Base-by-base conservation (phyloP, 2,329 filamentous ascomycete genomes). In the Colletotrichum navitas region DNA sequence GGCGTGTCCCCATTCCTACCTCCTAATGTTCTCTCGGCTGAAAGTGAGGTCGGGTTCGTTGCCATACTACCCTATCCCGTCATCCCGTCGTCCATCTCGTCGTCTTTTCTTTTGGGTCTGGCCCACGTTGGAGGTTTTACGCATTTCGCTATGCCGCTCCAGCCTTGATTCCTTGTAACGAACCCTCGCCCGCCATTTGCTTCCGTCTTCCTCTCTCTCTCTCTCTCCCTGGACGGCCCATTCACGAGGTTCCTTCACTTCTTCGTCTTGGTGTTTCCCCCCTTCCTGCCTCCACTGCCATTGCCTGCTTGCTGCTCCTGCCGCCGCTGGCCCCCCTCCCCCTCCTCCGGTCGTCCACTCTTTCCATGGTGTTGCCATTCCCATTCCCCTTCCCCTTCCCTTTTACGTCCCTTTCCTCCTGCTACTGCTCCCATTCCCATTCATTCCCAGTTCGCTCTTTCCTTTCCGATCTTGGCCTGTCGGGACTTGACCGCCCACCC, bases 311-410 rank as follows among this genome's bases (percentile, higher is more conserved):
- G 54, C 68, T 62, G 49, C 54, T 59, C 32, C 24, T 70, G 49
- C 32, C 26, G 49, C 59, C 24, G 21, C 21, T 70, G 32, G n/a
- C 26, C 36, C 66, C 34, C 58, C 52, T 49, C 68, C 66, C 39
- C 41, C 18, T 47, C 45, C 10, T 55, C 66, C 72, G 43, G 32
- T 61, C 63, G 55, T 64, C 68, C 63, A 61, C 58, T 47, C 58
- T 68, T 64, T 68, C 66, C 74, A 72, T 72, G 66, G 73, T 75
- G 71, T 75, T 76, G 68, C 72, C 63, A 63, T 76, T 72, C 72
- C 60, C 75, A 75, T 73, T 74, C 66, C 75, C 72, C 62, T 76
- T 72, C 71, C 60, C 74, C 74, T 73, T 74, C 26, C 29, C 29
- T 11, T 34, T 54, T 26, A 8, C 51, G 2, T n/a, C 36, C 52